Conservation (phyloP, 352 stramenopile genomes). For the Pythium sp. region DNA sequence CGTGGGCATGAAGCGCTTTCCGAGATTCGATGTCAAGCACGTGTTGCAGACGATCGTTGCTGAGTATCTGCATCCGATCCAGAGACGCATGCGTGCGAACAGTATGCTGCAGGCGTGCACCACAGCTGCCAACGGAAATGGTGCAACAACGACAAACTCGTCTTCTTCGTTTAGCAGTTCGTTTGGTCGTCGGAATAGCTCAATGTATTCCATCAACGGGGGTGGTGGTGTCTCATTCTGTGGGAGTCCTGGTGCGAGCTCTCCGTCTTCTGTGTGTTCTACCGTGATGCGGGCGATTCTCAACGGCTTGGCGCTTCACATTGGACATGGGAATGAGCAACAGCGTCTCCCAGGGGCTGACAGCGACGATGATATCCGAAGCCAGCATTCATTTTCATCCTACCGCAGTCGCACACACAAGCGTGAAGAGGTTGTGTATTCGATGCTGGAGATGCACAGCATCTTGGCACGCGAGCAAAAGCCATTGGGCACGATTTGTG, state of each 20-base stretch:
- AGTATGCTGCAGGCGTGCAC: slow-evolving; percentile 10
- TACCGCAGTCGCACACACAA: slow-evolving; percentile 28
- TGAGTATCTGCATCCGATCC: slow-evolving; percentile 48
- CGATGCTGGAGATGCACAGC: slow-evolving; percentile 75
- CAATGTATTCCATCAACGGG: slow-evolving; percentile 4
- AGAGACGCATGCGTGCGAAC: slow-evolving; percentile 22
- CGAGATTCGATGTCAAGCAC: slow-evolving; percentile 46
- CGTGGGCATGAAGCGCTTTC: slow-evolving; percentile 57
- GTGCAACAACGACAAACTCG: not conserved
- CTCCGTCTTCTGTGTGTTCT: slow-evolving; percentile 25
- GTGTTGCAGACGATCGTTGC: slow-evolving; percentile 54
- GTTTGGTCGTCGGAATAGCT: slow-evolving; percentile 4
- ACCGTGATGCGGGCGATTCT: slow-evolving; percentile 46
- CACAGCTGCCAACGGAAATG: not conserved
- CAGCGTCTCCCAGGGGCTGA: slow-evolving; percentile 8
- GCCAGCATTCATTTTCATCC: not conserved
- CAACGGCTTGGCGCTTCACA: slow-evolving; percentile 43
- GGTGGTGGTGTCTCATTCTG: slow-evolving; percentile 18
- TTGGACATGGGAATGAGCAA: slow-evolving; percentile 28
- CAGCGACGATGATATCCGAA: slow-evolving; percentile 11
- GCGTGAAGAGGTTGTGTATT: slow-evolving; percentile 62
- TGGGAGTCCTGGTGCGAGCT: slow-evolving; percentile 14
- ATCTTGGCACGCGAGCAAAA: slow-evolving; percentile 65
- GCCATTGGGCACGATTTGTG: slow-evolving; percentile 62
- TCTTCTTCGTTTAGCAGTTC: not conserved